These are phyloP conservation scores for Solanum appendiculatum DNA, from an alignment of 257 asterid species.

Conservation along the genomic window DNA sequence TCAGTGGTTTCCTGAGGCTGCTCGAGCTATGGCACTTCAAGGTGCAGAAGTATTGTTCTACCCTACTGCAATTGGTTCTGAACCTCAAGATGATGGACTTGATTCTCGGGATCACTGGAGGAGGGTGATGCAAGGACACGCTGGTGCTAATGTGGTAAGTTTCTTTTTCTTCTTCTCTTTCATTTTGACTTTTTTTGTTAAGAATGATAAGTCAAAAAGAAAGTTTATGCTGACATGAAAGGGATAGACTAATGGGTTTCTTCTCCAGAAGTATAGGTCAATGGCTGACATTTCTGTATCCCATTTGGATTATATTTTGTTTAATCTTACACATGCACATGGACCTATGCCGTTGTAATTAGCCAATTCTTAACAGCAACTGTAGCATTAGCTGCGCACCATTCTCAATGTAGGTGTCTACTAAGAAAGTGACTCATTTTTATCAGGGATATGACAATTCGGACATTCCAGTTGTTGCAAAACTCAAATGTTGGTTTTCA, in stretches of 20 bases:
- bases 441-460: background rate
- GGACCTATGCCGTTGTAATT: background rate
- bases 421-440: background rate
- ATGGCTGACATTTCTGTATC: background rate
- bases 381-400: background rate
- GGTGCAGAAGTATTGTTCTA: constrained; percentile 94
- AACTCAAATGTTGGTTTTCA: background rate
- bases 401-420: background rate
- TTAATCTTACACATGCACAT: background rate
- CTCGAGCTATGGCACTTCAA: constrained; percentile 95
- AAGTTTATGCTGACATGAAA: background rate
- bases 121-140: constrained; percentile 98
- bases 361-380: background rate
- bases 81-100: constrained; percentile 86
- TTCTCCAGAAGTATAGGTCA: background rate
- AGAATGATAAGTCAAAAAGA: background rate
- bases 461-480: background rate
- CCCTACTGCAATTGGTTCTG: constrained; percentile 98
- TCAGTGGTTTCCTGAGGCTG: constrained; percentile 99
- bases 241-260: background rate
- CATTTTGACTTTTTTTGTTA: background rate
- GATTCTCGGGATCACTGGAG: constrained; percentile 99
- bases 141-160: constrained; percentile 89
- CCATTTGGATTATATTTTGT: background rate
- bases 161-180: constrained; percentile 4